phyloP scores from a whole-genome alignment of 1,284 basidiomycete genomes.

The Porogramme epimiltina region DNA sequence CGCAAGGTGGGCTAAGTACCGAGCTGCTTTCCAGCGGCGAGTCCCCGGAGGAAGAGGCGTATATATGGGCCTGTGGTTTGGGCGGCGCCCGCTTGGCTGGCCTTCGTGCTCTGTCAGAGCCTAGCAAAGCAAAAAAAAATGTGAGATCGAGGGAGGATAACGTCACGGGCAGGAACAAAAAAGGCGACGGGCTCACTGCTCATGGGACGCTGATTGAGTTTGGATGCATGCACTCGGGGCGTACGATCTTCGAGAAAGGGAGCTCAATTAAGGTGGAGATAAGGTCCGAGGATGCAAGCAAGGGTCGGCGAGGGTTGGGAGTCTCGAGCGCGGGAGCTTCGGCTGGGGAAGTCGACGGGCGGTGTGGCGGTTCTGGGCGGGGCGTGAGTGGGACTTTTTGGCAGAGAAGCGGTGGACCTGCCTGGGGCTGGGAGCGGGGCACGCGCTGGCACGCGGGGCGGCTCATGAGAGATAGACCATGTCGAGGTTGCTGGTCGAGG shows the following conservation, averaged over 20 bases:
- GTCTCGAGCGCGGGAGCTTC: conserved; percentile 2
- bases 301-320: background rate
- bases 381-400: too few species aligned
- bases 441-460: background rate
- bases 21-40: conserved; percentile 9
- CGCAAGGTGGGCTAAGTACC: conserved; percentile 11
- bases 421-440: too few species aligned
- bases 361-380: conserved; percentile 4
- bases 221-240: conserved; percentile 5
- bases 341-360: conserved; percentile 1
- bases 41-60: conserved; percentile 10
- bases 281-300: conserved; percentile 9
- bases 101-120: conserved; percentile 9
- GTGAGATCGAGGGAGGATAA: conserved; percentile 15
- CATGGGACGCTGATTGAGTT: conserved; percentile 22
- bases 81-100: conserved; percentile 14
- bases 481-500: background rate
- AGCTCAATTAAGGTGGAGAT: conserved; percentile 14
- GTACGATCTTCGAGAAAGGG: conserved; percentile 11
- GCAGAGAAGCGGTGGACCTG: background rate
- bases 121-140: conserved; percentile 7
- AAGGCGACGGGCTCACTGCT: conserved; percentile 13
- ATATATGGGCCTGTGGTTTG: conserved; percentile 14
- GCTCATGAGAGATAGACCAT: conserved; percentile 6
- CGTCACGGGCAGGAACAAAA: conserved; percentile 16